phyloP scores from a whole-genome alignment of 1,284 basidiomycete species.

The Chalciporus sp. region DNA sequence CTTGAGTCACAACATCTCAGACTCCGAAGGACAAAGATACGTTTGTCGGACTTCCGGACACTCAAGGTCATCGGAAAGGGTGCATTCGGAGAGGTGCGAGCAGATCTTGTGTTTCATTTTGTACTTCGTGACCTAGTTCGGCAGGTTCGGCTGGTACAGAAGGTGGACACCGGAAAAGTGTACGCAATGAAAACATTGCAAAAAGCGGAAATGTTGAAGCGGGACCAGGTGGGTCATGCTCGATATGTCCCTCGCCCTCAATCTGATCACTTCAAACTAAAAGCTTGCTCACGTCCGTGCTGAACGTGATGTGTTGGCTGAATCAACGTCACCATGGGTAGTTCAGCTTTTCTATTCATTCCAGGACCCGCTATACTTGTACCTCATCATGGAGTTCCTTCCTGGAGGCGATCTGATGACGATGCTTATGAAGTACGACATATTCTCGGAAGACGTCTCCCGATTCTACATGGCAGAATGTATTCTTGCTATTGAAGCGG shows the following conservation, averaged over 20 bases:
- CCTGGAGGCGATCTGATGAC: constrained; percentile 98
- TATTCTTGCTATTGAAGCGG: constrained; percentile 96
- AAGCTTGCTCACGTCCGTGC: constrained; percentile 97
- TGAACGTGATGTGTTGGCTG: constrained; percentile 97
- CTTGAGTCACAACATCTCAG: no score
- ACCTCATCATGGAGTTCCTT: constrained; percentile 98
- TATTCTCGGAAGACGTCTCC: constrained; percentile 98
- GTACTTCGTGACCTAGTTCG: constrained; percentile 1
- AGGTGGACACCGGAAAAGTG: constrained; percentile 96
- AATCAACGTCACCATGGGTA: constrained; percentile 98
- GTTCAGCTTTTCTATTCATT: constrained; percentile 99
- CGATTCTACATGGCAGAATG: constrained; percentile 99
- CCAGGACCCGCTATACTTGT: constrained; percentile 95
- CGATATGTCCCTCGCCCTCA: neutral
- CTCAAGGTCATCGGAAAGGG: constrained; percentile 99
- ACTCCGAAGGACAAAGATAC: constrained; percentile 90
- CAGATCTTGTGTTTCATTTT: neutral
- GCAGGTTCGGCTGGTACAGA: constrained; percentile 93
- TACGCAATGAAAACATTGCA: constrained; percentile 99
- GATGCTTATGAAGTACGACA: constrained; percentile 99
- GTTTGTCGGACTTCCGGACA: constrained; percentile 91
- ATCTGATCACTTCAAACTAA: constrained; percentile 4
- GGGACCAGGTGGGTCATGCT: constrained; percentile 80
- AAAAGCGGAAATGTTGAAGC: constrained; percentile 99
- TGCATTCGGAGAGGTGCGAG: constrained; percentile 89